A percentile compares a stretch with the other conserved stretches of the same genome.
Evolutionary conservation across 768 basidiomycete species (phyloP).

Genomic region (Gloeopeniophorella convolvens): DNA sequence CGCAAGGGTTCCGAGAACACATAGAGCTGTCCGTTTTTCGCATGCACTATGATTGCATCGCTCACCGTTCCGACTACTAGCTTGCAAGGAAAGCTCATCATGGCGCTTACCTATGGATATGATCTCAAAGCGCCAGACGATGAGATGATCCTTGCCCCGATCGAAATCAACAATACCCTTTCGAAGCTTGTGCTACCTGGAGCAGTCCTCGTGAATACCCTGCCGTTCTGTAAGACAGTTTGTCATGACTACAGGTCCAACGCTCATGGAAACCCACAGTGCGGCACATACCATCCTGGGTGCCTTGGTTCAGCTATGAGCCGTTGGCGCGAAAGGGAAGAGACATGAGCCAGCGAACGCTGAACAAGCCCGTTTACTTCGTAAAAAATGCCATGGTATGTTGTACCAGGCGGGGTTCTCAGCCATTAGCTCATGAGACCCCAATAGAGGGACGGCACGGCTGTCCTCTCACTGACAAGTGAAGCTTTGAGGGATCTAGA

Average conservation of each 20-base stretch:
- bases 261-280: neutral
- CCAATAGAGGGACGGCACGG: neutral
- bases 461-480: neutral
- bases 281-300: conserved; percentile 3
- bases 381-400: conserved; percentile 8
- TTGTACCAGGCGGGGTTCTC: no score
- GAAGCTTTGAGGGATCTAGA: neutral
- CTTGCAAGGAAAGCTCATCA: conserved; percentile 4
- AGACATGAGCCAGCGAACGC: neutral
- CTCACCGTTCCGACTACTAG: neutral
- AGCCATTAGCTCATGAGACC: neutral
- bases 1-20: neutral
- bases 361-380: neutral
- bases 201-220: neutral
- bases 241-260: neutral
- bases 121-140: neutral
- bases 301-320: conserved; percentile 1
- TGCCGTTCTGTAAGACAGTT: neutral
- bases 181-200: neutral
- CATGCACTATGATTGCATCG: no score
- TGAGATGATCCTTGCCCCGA: neutral
- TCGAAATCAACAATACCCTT: neutral
- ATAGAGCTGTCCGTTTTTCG: conserved; percentile 1
- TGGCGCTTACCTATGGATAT: conserved; percentile 9
- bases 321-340: neutral